Evolutionary conservation across 192 early-diverging fungal species (phyloP), one percentile per base, ranked within the genome.

Genomic region (Funneliformis mosseae): DNA sequence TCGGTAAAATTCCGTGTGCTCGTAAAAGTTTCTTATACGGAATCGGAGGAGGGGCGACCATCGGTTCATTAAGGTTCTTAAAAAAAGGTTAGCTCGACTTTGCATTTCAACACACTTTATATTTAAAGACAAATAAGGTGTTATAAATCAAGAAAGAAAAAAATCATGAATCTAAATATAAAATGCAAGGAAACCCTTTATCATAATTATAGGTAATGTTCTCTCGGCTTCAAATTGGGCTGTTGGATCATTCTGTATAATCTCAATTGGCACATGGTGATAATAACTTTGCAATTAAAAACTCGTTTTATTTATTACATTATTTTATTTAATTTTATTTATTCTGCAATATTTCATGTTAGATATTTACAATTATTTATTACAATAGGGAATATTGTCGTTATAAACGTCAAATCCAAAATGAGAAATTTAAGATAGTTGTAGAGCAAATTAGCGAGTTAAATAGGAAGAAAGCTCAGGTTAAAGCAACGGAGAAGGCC

Each of bases 11-110:
- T 42, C 85, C 87, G 9, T 88, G 87, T 77, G 83, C 83, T 11
- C 83, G 87, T 63, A 80, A 81, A 50, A 81, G 85, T 46, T 45
- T 88, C 25, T 62, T 88, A 1, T 86, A 86, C 63, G 87, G 87
- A 43, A 86, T 88, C 10, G 83, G 83, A 10, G 80, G 80, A 48
- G 87, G 83, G 41, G 45, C 83, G 12, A 75, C 76, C 38, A 62
- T 85, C n/a, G 87, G 85, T 38, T 68, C 73, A 6, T 68, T 88
- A 27, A 74, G 83, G 55, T 88, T 80, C 50, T 70, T 88, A 3
- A 62, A 75, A 2, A 84, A 82, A 71, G 80, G 87, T 81, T 74
- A 80, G 81, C 61, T 75, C 27, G 16, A 39, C 18, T 39, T 41
- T 39, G 8, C 9, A 38, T 59, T 60, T 11, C 11, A n/a, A n/a